phyloP scores from a whole-genome alignment of 2,329 filamentous ascomycete species.

The Claviceps monticola region DNA sequence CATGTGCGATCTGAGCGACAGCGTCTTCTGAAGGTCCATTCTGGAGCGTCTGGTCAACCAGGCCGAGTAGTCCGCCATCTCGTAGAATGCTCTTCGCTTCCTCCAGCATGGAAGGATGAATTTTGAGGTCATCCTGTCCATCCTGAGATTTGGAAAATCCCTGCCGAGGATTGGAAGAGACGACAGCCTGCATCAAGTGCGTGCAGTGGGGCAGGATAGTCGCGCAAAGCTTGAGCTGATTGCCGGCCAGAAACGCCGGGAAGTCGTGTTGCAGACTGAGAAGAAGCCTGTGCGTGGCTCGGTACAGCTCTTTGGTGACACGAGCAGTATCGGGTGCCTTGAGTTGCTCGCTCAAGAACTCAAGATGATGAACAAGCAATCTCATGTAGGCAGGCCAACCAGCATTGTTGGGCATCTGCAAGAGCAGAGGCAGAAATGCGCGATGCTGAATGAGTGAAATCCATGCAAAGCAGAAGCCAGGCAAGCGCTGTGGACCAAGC shows the following conservation, averaged over 20 bases:
- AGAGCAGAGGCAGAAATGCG: conserved; percentile 65
- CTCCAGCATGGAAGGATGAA: conserved; percentile 49
- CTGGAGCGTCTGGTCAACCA: conserved; percentile 45
- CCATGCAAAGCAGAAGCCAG: conserved; percentile 79
- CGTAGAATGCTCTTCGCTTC: conserved; percentile 45
- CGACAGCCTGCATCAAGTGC: conserved; percentile 77
- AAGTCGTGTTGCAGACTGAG: conserved; percentile 86
- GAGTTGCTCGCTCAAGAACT: conserved; percentile 65
- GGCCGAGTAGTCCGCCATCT: conserved; percentile 40
- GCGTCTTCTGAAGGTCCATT: conserved; percentile 55
- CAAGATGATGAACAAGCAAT: conserved; percentile 58
- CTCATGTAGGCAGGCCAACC: conserved; percentile 69
- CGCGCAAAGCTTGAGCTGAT: conserved; percentile 70
- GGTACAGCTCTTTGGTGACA: conserved; percentile 70
- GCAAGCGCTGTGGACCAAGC: conserved; percentile 63
- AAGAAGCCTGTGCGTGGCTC: conserved; percentile 68
- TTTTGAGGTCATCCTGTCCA: conserved; percentile 57
- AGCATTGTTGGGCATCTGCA: conserved; percentile 50
- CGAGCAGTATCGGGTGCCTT: conserved; percentile 57
- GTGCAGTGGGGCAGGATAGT: conserved; percentile 71
- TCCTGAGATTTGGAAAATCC: conserved; percentile 52
- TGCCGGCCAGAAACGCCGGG: conserved; percentile 80
- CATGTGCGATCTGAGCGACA: conserved; percentile 62
- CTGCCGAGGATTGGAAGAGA: conserved; percentile 66
- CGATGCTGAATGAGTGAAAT: conserved; percentile 70